phyloP scores from a whole-genome alignment of 2,329 filamentous ascomycete species.

The Aaosphaeria arxii region DNA sequence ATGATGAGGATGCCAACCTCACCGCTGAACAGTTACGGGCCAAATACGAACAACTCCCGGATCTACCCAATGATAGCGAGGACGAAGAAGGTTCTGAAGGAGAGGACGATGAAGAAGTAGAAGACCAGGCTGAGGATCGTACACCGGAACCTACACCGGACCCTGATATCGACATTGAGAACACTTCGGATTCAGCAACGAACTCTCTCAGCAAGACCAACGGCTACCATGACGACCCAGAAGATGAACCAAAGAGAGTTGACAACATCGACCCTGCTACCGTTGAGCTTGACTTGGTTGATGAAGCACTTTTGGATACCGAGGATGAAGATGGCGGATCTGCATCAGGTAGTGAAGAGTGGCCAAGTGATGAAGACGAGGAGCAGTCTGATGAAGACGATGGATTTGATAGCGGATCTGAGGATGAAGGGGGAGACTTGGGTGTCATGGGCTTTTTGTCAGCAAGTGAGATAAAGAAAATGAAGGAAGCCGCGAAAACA shows the following conservation, averaged over 20 bases:
- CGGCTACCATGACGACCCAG: conserved; percentile 17
- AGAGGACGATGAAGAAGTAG: conserved; percentile 20
- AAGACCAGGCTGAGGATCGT: conserved; percentile 26
- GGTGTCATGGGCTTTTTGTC: conserved; percentile 36
- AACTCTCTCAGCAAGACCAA: conserved; percentile 15
- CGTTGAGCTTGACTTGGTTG: conserved; percentile 40
- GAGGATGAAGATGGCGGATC: conserved; percentile 25
- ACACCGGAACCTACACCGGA: conserved; percentile 30
- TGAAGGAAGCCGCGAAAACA: conserved; percentile 30
- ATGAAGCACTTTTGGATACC: conserved; percentile 38
- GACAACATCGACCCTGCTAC: conserved; percentile 32
- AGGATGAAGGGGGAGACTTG: conserved; percentile 27
- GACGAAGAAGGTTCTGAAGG: conserved; percentile 29
- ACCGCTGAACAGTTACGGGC: conserved; percentile 66
- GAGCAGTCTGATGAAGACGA: conserved; percentile 20
- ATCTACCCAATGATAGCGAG: conserved; percentile 34
- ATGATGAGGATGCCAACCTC: conserved; percentile 61
- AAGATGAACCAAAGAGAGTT: conserved; percentile 10
- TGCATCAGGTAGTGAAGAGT: conserved; percentile 34
- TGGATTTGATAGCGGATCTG: conserved; percentile 32
- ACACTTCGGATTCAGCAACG: conserved; percentile 7
- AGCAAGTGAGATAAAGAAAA: conserved; percentile 30
- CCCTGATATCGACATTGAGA: conserved; percentile 24
- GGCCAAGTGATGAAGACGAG: conserved; percentile 37
- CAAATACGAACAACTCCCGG: conserved; percentile 67